A percentile compares a stretch with the other conserved stretches of the same genome.
These are phyloP conservation scores for Fomitopsis pinicola DNA, from an alignment of 1,284 basidiomycete species.

Conservation along the genomic window DNA sequence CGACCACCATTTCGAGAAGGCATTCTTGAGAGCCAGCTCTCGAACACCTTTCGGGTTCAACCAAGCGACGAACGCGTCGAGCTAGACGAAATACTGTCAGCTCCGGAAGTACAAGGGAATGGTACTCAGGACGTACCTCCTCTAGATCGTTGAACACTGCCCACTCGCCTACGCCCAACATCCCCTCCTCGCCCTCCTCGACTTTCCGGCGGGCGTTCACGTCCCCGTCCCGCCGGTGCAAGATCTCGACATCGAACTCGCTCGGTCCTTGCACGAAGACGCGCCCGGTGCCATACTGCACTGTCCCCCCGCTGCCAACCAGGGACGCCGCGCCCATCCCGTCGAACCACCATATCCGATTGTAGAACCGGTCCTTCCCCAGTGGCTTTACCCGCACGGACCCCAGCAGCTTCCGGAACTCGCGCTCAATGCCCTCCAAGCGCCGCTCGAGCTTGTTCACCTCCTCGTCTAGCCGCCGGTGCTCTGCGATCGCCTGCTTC, in stretches of 20 bases:
- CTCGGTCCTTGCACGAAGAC: conserved; percentile 90
- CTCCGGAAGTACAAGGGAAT: not conserved
- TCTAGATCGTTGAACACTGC: conserved; percentile 84
- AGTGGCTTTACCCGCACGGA: conserved; percentile 84
- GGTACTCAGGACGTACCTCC: conserved; percentile 50
- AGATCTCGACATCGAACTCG: conserved; percentile 68
- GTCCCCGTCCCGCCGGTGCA: conserved; percentile 53
- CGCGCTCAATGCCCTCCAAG: conserved; percentile 86
- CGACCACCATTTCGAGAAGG: conserved; percentile 79
- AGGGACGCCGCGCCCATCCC: conserved; percentile 85
- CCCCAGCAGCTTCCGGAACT: conserved; percentile 85
- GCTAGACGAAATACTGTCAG: conserved; percentile 36
- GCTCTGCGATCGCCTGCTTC: conserved; percentile 71
- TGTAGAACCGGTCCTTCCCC: conserved; percentile 90
- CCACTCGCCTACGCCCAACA: conserved; percentile 81
- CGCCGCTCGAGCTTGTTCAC: conserved; percentile 74
- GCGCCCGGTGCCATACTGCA: conserved; percentile 84
- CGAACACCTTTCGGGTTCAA: conserved; percentile 88
- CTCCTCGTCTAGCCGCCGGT: conserved; percentile 83
- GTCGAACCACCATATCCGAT: conserved; percentile 98
- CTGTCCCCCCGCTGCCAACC: conserved; percentile 67
- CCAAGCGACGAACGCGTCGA: conserved; percentile 84
- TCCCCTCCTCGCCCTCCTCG: conserved; percentile 76
- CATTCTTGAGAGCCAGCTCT: conserved; percentile 79
- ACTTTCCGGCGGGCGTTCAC: conserved; percentile 55